Base-by-base conservation (phyloP, 148 eudicot genomes). In the Suaeda aralocaspica region DNA sequence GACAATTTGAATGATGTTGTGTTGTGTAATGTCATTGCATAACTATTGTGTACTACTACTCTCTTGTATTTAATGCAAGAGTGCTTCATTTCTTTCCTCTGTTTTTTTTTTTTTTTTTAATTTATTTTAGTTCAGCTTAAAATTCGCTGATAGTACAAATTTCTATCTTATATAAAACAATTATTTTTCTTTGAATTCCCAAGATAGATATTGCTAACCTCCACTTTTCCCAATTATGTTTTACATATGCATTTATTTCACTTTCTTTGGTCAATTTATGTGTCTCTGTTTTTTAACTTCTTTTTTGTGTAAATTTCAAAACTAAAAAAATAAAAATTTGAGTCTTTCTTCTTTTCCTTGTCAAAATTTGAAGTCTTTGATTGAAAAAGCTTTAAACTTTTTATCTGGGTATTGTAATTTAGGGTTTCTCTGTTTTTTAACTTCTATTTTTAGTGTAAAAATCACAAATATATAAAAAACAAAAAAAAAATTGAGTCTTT, bases 191-290 rank as follows among this genome's bases (percentile, higher is more conserved):
- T 50, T 51, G 21, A 65, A 48, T 66, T 66, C 72, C 80, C 50
- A 77, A 70, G 75, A 57, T 64, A 71, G 66, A 42, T 49, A 65
- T 21, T 36, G 30, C 70, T 36, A 72, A 34, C 25, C 58, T 39
- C 45, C 57, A 67, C 64, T 72, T 72, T 67, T 67, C 64, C 44
- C 72, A 61, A 71, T 58, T 36, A 25, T 19, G 24, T 46, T 67
- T 67, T 72, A 72, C 67, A 61, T 41, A 52, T 67, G 53, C 80
- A 72, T 72, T 77, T 61, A 72, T 30, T 67, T 53, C 76, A 42
- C 41, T 15, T 62, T 65, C 36, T 12, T 39, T 21, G 29, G 41
- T 4, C 31, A 67, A 77, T 66, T 67, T 77, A 66, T 67, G 53
- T 72, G 33, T 72, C 21, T 24, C 52, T 30, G 9, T 50, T 9